Percentiles rank a stretch among this genome's conserved stretches.
Evolutionary conservation across 2,329 filamentous ascomycete species (phyloP).

Genomic region (Zymoseptoria crescenta): DNA sequence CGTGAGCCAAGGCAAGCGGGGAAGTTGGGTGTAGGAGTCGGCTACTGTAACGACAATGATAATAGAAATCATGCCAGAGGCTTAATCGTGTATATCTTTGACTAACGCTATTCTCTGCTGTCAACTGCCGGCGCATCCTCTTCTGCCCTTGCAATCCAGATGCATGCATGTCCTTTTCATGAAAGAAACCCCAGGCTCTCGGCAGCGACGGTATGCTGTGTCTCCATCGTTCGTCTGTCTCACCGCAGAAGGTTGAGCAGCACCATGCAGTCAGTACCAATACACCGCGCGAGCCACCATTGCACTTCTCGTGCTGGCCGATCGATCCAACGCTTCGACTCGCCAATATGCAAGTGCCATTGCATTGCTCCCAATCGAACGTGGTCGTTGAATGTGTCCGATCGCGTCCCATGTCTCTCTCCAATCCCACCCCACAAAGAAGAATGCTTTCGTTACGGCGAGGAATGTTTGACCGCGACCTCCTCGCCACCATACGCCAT

Average conservation of each 20-base stretch:
- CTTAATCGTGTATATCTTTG: background rate
- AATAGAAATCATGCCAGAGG: background rate
- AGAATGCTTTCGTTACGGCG: background rate
- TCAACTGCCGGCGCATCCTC: slow-evolving; percentile 4
- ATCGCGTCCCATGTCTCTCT: background rate
- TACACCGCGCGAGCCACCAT: slow-evolving; percentile 9
- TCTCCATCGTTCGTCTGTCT: background rate
- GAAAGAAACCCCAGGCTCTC: background rate
- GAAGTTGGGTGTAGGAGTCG: too few relatives aligned
- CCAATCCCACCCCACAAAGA: background rate
- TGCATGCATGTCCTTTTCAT: background rate
- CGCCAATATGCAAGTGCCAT: slow-evolving; percentile 13
- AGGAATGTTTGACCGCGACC: background rate
- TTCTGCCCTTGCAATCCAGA: background rate
- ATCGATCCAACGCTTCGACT: slow-evolving; percentile 15
- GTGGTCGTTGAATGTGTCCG: background rate
- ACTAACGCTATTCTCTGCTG: background rate
- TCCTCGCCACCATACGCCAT: slow-evolving; percentile 8
- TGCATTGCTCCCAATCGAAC: slow-evolving; percentile 1
- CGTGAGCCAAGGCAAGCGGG: background rate
- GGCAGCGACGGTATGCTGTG: background rate
- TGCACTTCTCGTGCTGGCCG: background rate
- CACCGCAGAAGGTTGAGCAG: background rate
- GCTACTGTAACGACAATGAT: background rate
- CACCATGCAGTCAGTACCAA: slow-evolving; percentile 16